Percentiles rank a stretch among this genome's conserved stretches.
phyloP scores from a whole-genome alignment of 1,139 yeast genomes.

The Geotrichum fermentans region DNA sequence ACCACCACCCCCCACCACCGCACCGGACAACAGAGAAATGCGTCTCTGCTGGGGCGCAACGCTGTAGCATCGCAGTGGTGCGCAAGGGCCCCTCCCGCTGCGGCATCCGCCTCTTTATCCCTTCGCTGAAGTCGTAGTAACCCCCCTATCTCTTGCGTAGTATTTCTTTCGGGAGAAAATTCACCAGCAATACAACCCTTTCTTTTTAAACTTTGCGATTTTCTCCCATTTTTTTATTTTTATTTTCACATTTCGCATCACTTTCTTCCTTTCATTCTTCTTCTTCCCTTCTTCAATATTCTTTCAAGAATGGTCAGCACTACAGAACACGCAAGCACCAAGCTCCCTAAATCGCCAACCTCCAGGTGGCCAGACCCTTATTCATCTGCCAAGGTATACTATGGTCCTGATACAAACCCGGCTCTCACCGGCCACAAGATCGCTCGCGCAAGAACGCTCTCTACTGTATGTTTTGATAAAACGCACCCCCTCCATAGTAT shows the following conservation, averaged over 20 bases:
- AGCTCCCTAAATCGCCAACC: neutral
- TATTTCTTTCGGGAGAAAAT: no score
- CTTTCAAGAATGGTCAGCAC: constrained; percentile 50
- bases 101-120: no score
- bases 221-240: neutral
- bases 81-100: no score
- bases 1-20: no score
- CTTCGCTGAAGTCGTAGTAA: no score
- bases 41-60: no score
- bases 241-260: neutral
- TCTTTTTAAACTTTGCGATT: constrained; percentile 2
- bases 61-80: no score
- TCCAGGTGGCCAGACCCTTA: constrained; percentile 48
- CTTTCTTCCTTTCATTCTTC: neutral
- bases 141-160: no score
- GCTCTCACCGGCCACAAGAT: constrained; percentile 33
- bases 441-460: constrained; percentile 30
- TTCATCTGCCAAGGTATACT: constrained; percentile 63
- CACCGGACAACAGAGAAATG: no score
- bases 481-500: neutral
- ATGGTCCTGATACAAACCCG: constrained; percentile 61
- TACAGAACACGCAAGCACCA: neutral
- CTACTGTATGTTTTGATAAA: constrained; percentile 23
- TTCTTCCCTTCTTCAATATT: constrained; percentile 28
- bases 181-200: no score